phyloP scores from a whole-genome alignment of 306 rosid genomes.

The Rubus parviflorus region DNA sequence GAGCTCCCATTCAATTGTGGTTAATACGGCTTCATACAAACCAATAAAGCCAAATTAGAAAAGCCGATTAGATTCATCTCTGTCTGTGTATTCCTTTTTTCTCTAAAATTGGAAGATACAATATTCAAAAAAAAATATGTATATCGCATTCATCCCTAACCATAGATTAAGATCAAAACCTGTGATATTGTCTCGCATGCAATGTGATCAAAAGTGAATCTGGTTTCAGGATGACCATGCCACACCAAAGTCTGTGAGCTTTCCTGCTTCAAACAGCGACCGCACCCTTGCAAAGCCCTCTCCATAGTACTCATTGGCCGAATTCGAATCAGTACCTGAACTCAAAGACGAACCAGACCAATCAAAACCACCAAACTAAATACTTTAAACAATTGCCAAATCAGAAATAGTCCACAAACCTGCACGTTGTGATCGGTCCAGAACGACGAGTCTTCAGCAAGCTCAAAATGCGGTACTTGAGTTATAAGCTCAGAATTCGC shows the following conservation, averaged over 20 bases:
- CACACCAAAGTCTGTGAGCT: conserved; percentile 69
- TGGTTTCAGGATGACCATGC: conserved; percentile 94
- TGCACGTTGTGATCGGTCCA: conserved; percentile 95
- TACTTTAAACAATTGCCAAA: neutral
- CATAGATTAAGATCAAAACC: conserved; percentile 35
- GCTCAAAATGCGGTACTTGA: conserved; percentile 64
- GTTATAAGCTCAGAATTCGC: conserved; percentile 28
- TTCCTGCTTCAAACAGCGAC: conserved; percentile 86
- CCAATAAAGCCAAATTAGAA: neutral
- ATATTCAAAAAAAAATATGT: neutral
- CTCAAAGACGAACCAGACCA: conserved; percentile 19
- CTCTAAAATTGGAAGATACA: neutral
- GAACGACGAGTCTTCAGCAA: conserved; percentile 65
- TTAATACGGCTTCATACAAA: neutral
- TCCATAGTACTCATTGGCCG: conserved; percentile 75
- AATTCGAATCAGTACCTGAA: conserved; percentile 82
- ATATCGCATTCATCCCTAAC: neutral
- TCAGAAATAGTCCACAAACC: conserved; percentile 36
- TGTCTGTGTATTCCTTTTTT: neutral
- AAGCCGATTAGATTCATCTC: neutral
- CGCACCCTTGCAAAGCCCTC: conserved; percentile 67
- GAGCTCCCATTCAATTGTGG: conserved; percentile 8
- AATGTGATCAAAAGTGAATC: conserved; percentile 90
- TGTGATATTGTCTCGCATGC: conserved; percentile 83
- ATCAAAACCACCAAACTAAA: conserved; percentile 19